Evolutionary conservation across 2,329 filamentous ascomycete genomes (phyloP), one percentile per base, ranked within the genome.

Genomic region (Botryotinia narcissicola): DNA sequence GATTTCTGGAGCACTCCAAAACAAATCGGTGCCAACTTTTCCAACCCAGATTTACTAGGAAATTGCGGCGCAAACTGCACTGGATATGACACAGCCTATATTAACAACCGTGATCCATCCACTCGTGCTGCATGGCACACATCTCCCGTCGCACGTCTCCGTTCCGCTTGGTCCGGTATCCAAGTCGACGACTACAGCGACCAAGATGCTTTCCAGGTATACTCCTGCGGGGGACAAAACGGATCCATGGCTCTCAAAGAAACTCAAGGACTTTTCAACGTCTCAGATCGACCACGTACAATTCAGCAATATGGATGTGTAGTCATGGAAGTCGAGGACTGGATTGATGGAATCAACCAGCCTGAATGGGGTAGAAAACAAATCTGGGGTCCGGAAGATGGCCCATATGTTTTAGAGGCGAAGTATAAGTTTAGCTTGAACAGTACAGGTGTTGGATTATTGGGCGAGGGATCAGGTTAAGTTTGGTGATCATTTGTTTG

Each of bases 311-410:
- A 94, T 80, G 94, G 93, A 46, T 98, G 95, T 82, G 80, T 97
- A 40, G 95, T 97, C 67, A 88, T 98, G 82, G 95, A 98, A 84
- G 93, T 96, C 20, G 89, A 98, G 86, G 94, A 96, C 82, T 98
- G 90, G 89, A 97, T 98, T 80, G 95, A 97, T 81, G 94, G 87
- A 40, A 96, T 98, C 84, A 98, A 97, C 84, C 89, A 97, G 78
- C 95, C 95, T 0, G 89, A 94, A 82, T 98, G 95, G 95, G 90
- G 90, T 74, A 88, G 95, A 72, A 90, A 87, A 83, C 89, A 91
- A 79, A 83, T 92, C 74, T 91, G 84, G 78, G 85, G 83, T 44
- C 90, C 90, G 0, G 88, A 86, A 14, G 88, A 84, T 72, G 86
- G 87, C 75, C 87, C 88, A 4, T 91, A 89, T 79, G 85, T 89